Conservation (phyloP, 2,329 filamentous ascomycete species). For the Aspergillus versicolor region DNA sequence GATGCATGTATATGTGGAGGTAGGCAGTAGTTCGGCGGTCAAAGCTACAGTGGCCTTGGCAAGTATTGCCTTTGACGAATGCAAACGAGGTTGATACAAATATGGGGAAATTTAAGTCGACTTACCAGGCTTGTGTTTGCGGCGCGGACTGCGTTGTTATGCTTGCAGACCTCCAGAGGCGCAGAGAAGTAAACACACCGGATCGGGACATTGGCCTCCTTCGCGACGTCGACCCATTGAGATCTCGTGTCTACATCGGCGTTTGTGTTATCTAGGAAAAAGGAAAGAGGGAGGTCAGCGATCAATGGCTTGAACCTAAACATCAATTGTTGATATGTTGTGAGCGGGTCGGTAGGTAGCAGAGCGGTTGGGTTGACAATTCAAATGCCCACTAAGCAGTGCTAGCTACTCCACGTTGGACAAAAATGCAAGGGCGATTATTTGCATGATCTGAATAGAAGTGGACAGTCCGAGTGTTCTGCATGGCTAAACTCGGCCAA, state of each 20-base stretch:
- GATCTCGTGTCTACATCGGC: conserved; percentile 72
- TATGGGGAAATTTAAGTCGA: background rate
- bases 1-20: background rate
- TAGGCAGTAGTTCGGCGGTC: background rate
- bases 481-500: background rate
- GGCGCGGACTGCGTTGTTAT: conserved; percentile 83
- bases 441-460: background rate
- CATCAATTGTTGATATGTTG: background rate
- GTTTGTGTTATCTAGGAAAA: conserved; percentile 83
- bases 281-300: background rate
- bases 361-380: conserved; percentile 3
- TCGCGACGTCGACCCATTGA: conserved; percentile 76
- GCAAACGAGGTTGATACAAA: background rate
- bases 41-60: background rate
- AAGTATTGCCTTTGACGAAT: background rate
- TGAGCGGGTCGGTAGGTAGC: background rate
- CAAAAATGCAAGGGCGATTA: conserved; percentile 18
- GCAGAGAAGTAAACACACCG: conserved; percentile 85
- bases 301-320: background rate
- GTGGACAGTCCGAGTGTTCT: background rate
- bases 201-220: conserved; percentile 68
- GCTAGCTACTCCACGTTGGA: conserved; percentile 13
- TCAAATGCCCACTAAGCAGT: background rate
- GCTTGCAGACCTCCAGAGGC: conserved; percentile 66
- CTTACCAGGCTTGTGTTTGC: conserved; percentile 50